phyloP scores from a whole-genome alignment of 1,284 basidiomycete species.

The Hemileia vastatrix region DNA sequence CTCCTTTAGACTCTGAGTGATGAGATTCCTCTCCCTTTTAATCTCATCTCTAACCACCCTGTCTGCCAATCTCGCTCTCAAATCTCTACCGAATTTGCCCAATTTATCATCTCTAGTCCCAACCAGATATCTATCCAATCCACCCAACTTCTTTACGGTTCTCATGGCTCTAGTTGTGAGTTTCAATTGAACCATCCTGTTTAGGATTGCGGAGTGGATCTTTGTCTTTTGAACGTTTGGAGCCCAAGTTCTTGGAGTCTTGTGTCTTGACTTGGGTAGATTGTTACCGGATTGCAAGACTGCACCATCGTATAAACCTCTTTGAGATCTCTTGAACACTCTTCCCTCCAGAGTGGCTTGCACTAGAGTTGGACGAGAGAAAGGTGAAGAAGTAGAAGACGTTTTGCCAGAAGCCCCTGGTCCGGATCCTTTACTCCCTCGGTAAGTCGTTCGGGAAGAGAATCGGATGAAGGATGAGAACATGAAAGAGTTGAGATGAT shows the following conservation, averaged over 20 bases:
- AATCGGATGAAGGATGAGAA: too few relatives aligned
- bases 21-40: too few relatives aligned
- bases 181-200: constrained; percentile 54
- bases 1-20: too few relatives aligned
- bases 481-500: too few relatives aligned
- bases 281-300: constrained; percentile 74
- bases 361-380: constrained; percentile 27
- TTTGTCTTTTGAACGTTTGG: constrained; percentile 72
- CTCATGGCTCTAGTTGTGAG: constrained; percentile 62
- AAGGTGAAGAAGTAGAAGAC: constrained; percentile 8
- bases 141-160: constrained; percentile 75
- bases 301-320: constrained; percentile 62
- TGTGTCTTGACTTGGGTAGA: constrained; percentile 70
- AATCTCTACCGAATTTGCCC: constrained; percentile 62
- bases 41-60: too few relatives aligned
- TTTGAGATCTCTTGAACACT: constrained; percentile 27
- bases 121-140: constrained; percentile 65
- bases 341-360: constrained; percentile 20
- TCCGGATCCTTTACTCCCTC: too few relatives aligned
- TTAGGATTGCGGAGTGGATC: constrained; percentile 58
- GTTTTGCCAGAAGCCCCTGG: too few relatives aligned
- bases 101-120: constrained; percentile 57
- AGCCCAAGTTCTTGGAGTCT: constrained; percentile 79
- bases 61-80: too few relatives aligned
- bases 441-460: too few relatives aligned